Evolutionary conservation across 345 rosid genomes (phyloP), one percentile per base, ranked within the genome.

Genomic region (Fremontodendron californicum): DNA sequence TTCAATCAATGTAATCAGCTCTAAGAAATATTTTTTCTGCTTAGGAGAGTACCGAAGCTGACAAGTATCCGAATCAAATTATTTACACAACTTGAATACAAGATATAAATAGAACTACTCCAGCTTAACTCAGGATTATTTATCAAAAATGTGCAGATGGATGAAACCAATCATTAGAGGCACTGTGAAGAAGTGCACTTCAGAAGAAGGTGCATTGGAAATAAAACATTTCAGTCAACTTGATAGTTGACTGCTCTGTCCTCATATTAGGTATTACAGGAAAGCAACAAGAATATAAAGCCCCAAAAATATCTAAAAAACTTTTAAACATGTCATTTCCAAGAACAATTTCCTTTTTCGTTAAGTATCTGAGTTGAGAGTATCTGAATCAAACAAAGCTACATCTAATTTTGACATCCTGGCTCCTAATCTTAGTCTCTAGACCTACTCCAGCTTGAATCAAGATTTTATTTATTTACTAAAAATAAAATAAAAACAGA

Each of bases 141-240:
- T 37, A 64, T 37, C 19, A 39, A n/a, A 62, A 12, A n/a, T 1
- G 7, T 37, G 23, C 37, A 29, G 18, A 13, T 1, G 65, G 35
- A 61, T 48, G 65, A 64, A 62, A 64, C 45, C 45, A 35, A 37
- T 37, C 69, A 64, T 37, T 64, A 64, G n/a, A 62, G 67, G 27
- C 69, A 35, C 19, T 35, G 37, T 16, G 23, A 35, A 37, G 46
- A 64, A 33, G 6, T 16, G 18, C 27, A 65, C 71, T 40, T 29
- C 49, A 65, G 27, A 65, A 63, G 68, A 63, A 66, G 48, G 51
- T n/a, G 49, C 31, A 40, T 3, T 6, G 2, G 31, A 21, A 66
- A 23, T 42, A 66, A 40, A 66, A 40, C 31, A 66, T 66, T 42
- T 66, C 33, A 66, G 18, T n/a, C 27, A 54, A 54, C 60, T 21